phyloP scores from a whole-genome alignment of 2,329 filamentous ascomycete genomes.

The Nectriaceae sp. region DNA sequence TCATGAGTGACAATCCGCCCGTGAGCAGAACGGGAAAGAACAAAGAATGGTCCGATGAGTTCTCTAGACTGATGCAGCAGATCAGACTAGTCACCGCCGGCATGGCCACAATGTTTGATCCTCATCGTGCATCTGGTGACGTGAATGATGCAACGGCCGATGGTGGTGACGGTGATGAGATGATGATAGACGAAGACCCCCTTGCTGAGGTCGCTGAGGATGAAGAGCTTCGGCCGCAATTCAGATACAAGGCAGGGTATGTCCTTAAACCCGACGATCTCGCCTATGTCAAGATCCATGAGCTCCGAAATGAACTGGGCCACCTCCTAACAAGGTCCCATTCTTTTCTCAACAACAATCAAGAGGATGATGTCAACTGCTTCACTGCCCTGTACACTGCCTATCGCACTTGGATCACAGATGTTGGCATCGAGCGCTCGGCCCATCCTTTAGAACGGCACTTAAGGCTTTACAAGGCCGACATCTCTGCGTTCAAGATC shows the following conservation, averaged over 20 bases:
- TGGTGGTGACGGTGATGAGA: slow-evolving; percentile 55
- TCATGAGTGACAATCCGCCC: slow-evolving; percentile 80
- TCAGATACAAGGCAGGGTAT: slow-evolving; percentile 88
- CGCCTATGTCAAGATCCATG: slow-evolving; percentile 76
- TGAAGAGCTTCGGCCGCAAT: slow-evolving; percentile 81
- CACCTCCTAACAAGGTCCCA: slow-evolving; percentile 82
- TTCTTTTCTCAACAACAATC: slow-evolving; percentile 75
- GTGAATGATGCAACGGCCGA: slow-evolving; percentile 47
- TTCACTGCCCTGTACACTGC: slow-evolving; percentile 92
- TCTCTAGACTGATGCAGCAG: slow-evolving; percentile 85
- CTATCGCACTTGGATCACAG: slow-evolving; percentile 95
- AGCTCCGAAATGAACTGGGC: slow-evolving; percentile 78
- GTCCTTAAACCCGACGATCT: slow-evolving; percentile 57
- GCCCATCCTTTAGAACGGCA: slow-evolving; percentile 91
- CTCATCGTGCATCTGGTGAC: slow-evolving; percentile 64
- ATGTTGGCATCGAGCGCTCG: slow-evolving; percentile 94
- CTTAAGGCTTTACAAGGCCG: slow-evolving; percentile 78
- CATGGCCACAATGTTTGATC: slow-evolving; percentile 86
- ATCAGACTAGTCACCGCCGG: slow-evolving; percentile 88
- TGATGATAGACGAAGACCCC: slow-evolving; percentile 51
- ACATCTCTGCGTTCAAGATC: slow-evolving; percentile 91
- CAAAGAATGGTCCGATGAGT: slow-evolving; percentile 98
- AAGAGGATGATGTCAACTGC: slow-evolving; percentile 94
- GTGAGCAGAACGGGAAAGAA: slow-evolving; percentile 93
- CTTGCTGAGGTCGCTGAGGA: slow-evolving; percentile 71